Evolutionary conservation across 352 stramenopile species (phyloP).

Genomic region (Elongisporangium senticosum): DNA sequence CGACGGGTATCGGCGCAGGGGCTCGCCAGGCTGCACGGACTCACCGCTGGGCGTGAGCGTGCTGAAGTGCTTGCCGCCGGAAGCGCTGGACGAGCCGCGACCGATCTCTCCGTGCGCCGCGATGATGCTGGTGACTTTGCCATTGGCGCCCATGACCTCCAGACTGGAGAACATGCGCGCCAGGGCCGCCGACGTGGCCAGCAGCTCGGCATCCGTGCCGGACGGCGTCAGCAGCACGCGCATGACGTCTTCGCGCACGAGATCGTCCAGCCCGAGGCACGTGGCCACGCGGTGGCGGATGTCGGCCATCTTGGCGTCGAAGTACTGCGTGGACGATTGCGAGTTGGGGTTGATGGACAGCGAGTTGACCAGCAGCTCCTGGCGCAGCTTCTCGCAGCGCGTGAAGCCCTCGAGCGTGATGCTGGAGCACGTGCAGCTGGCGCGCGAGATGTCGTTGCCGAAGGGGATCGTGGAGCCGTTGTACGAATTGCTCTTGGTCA

Average conservation of each 20-base stretch:
- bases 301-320: conserved; percentile 59
- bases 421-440: conserved; percentile 84
- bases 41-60: conserved; percentile 72
- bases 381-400: conserved; percentile 55
- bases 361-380: conserved; percentile 72
- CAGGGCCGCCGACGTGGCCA: conserved; percentile 68
- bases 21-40: conserved; percentile 25
- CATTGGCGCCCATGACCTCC: conserved; percentile 19
- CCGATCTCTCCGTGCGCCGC: conserved; percentile 81
- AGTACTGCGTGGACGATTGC: conserved; percentile 54
- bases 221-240: conserved; percentile 75
- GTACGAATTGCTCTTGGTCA: conserved; percentile 86
- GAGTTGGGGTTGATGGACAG: conserved; percentile 82
- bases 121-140: conserved; percentile 81
- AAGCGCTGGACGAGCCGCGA: conserved; percentile 68
- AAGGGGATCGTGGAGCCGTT: conserved; percentile 74
- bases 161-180: conserved; percentile 53
- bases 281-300: conserved; percentile 49
- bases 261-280: conserved; percentile 44
- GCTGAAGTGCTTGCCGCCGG: conserved; percentile 77
- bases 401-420: conserved; percentile 63
- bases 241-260: conserved; percentile 48
- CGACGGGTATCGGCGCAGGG: conserved; percentile 51
- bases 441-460: conserved; percentile 57
- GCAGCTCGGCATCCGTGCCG: conserved; percentile 80